Conservation (phyloP, 1,139 yeast genomes). For the Geotrichum aggregatum region DNA sequence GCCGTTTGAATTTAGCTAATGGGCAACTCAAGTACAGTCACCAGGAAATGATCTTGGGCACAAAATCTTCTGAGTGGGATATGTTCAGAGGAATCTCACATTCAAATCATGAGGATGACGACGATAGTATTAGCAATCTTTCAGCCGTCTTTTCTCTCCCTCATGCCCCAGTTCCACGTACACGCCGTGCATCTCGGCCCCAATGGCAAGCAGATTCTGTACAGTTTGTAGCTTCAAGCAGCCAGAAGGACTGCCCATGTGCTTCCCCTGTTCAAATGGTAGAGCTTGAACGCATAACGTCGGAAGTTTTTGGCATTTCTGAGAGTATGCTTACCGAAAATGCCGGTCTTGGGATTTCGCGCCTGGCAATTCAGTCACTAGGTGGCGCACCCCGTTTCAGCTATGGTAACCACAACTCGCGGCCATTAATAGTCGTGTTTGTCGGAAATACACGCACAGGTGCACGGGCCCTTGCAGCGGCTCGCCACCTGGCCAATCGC, state of each 20-base stretch:
- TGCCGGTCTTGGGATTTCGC: slow-evolving; percentile 64
- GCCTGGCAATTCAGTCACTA: slow-evolving; percentile 54
- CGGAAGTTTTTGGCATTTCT: slow-evolving; percentile 50
- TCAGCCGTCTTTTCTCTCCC: slow-evolving; percentile 7
- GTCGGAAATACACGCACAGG: slow-evolving; percentile 75
- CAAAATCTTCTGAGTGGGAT: slow-evolving; percentile 30
- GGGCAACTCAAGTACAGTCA: slow-evolving; percentile 49
- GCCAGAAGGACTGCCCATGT: slow-evolving; percentile 43
- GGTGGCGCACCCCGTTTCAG: slow-evolving; percentile 66
- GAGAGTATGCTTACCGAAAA: slow-evolving; percentile 56
- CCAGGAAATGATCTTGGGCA: slow-evolving; percentile 60
- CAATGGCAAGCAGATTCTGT: slow-evolving; percentile 7
- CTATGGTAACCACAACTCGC: slow-evolving; percentile 62
- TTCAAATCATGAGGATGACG: slow-evolving; percentile 31
- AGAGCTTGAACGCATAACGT: slow-evolving; percentile 63
- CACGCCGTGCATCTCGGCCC: slow-evolving; percentile 13
- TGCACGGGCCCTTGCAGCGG: slow-evolving; percentile 69
- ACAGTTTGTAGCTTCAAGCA: slow-evolving; percentile 18
- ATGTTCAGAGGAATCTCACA: neutral
- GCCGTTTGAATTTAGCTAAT: neutral
- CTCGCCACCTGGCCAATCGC: slow-evolving; percentile 72
- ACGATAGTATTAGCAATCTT: slow-evolving; percentile 28
- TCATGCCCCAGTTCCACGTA: slow-evolving; percentile 6
- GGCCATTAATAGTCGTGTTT: slow-evolving; percentile 68
- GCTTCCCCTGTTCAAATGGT: slow-evolving; percentile 77